Conservation (phyloP, 805 yeast species). For the Dipodascus albidus region DNA sequence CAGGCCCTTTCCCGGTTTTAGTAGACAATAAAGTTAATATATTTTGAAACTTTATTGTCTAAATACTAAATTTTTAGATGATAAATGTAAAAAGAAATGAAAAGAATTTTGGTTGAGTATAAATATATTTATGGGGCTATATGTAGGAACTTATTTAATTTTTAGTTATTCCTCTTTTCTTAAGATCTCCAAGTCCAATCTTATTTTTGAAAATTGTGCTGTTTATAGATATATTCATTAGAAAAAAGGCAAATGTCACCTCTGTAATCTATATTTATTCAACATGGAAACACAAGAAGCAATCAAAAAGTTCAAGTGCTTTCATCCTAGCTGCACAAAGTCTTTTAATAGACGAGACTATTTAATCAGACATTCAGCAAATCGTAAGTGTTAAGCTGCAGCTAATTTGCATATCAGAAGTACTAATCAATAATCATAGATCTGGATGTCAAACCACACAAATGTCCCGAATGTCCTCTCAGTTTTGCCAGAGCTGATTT, state of each 20-base stretch:
- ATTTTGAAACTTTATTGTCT: not conserved
- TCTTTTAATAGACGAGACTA: slow-evolving; percentile 27
- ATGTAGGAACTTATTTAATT: too few relatives aligned
- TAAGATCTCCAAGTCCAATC: not conserved
- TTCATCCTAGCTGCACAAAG: slow-evolving; percentile 23
- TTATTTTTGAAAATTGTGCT: not conserved
- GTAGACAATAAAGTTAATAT: too few relatives aligned
- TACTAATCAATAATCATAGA: slow-evolving; percentile 4
- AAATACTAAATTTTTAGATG: too few relatives aligned
- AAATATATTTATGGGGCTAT: too few relatives aligned
- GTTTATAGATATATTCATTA: not conserved
- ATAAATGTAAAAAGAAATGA: not conserved
- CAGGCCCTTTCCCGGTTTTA: not conserved
- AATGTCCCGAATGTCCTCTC: slow-evolving; percentile 18
- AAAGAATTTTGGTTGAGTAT: too few relatives aligned
- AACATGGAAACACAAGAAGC: not conserved
- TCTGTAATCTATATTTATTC: not conserved
- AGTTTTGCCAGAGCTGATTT: slow-evolving; percentile 23
- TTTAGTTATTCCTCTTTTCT: too few relatives aligned
- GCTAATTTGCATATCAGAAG: not conserved
- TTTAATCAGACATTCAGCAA: slow-evolving; percentile 27
- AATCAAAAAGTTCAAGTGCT: slow-evolving; percentile 22
- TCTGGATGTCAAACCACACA: slow-evolving; percentile 19
- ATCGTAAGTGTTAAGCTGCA: slow-evolving; percentile 14
- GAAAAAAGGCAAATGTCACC: not conserved